Evolutionary conservation across 139 green algal genomes (phyloP), one percentile per base, ranked within the genome.

Genomic region (Chlamydomonas eustigma): DNA sequence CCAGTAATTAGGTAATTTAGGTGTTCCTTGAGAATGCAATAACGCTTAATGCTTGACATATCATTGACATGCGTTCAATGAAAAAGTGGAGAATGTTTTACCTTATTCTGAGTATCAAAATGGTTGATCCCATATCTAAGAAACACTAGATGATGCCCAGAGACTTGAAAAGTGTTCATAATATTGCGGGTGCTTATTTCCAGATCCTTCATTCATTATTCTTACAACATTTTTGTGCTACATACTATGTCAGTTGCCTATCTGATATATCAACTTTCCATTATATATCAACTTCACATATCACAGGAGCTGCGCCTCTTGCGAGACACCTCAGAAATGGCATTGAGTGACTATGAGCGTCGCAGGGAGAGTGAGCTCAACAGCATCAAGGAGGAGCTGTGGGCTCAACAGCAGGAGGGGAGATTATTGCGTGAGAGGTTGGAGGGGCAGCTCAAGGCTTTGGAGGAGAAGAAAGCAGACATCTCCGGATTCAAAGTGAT

Each of bases 391-490:
- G 58, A 65, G 58, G 63, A 63, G 74, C 74, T 78, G 34, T 36
- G 38, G 74, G 74, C 71, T 8, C 22, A 3, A 8, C 12, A 76
- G 71, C 30, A 66, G 44, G 71, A 33, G 50, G 71, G 39, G 28
- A 35, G 51, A 44, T 28, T 30, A 39, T 31, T 39, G 70, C 8
- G 39, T 3, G 71, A 78, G 6, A 58, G 75, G 67, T 33, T 81
- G 39, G 76, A 75, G 25, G 78, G 63, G 32, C 39, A 78, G 39
- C 36, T 68, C 12, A 39, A 35, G n/a, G 33, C 50, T 2, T 58
- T 81, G 32, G 81, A 74, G 3, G 67, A 76, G 35, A 32, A 66
- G 38, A 31, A 34, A 18, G 33, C 37, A 1, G 68, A 78, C 58
- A 35, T 78, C 1, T 22, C 63, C 22, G 35, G 33, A 1, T 38